Evolutionary conservation across 2,329 filamentous ascomycete genomes (phyloP).

Genomic region (Fusarium udum): DNA sequence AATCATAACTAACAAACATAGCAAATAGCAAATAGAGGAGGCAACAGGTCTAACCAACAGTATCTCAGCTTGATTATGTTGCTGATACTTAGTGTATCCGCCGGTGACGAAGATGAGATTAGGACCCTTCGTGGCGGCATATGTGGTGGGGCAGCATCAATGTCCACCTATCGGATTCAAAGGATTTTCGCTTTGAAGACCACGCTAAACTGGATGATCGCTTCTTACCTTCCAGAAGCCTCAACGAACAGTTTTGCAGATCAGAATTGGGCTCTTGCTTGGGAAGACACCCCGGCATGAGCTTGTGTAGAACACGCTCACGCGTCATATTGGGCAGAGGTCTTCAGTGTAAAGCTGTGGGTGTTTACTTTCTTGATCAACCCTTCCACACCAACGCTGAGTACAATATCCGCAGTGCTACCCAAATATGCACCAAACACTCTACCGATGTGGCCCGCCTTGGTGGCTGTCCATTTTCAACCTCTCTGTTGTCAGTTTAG

Average conservation of each 20-base stretch:
- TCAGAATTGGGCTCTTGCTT: slow-evolving; percentile 17
- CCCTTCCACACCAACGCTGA: not conserved
- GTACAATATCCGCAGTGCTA: not conserved
- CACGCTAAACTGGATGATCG: slow-evolving; percentile 18
- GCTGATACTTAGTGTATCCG: not conserved
- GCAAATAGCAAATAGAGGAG: not conserved
- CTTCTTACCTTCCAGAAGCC: slow-evolving; percentile 41
- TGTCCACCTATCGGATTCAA: slow-evolving; percentile 43
- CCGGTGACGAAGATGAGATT: slow-evolving; percentile 31
- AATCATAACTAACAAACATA: not conserved
- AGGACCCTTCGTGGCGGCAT: slow-evolving; percentile 40
- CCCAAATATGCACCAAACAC: slow-evolving; percentile 24
- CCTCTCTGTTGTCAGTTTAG: slow-evolving; percentile 23
- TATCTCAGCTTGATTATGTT: slow-evolving; percentile 11
- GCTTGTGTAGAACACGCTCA: slow-evolving; percentile 1
- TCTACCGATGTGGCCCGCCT: slow-evolving; percentile 29
- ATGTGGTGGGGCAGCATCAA: slow-evolving; percentile 26
- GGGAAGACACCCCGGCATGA: not conserved
- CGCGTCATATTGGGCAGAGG: not conserved
- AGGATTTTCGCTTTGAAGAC: slow-evolving; percentile 1
- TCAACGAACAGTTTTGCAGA: slow-evolving; percentile 36
- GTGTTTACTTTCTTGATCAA: not conserved
- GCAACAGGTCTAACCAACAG: not conserved
- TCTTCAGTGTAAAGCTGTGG: not conserved
- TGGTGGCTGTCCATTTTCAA: slow-evolving; percentile 34